These are phyloP conservation scores for Suhomyces xylopsoci DNA, from an alignment of 805 yeast species.

Conservation along the genomic window DNA sequence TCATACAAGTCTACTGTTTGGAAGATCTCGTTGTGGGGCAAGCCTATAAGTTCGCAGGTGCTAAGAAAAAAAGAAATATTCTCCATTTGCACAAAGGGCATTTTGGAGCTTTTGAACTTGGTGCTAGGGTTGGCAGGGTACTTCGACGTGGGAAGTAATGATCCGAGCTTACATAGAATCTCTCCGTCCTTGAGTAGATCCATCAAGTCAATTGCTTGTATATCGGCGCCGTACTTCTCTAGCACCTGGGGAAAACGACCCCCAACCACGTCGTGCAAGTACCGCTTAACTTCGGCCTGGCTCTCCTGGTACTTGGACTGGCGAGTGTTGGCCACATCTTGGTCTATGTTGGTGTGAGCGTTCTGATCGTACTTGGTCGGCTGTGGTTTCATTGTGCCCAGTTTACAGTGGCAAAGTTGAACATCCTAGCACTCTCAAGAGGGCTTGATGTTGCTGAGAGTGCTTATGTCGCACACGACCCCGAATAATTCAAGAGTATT, in stretches of 20 bases:
- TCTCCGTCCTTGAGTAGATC: conserved; percentile 61
- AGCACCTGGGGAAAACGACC: conserved; percentile 8
- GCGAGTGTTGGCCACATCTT: conserved; percentile 54
- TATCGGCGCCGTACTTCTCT: conserved; percentile 7
- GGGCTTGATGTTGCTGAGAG: neutral
- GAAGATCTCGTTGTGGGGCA: conserved; percentile 78
- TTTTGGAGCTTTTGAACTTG: conserved; percentile 56
- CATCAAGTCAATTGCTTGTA: conserved; percentile 40
- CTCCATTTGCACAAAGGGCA: conserved; percentile 83
- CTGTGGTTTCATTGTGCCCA: neutral
- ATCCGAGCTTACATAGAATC: conserved; percentile 34
- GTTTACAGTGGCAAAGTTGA: neutral
- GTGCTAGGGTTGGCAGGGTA: conserved; percentile 25
- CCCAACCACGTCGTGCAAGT: conserved; percentile 48
- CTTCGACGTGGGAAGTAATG: conserved; percentile 12
- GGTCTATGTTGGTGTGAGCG: conserved; percentile 53
- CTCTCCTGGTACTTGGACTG: conserved; percentile 46
- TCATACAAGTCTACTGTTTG: conserved; percentile 78
- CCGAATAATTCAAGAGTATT: no score
- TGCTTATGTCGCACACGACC: neutral
- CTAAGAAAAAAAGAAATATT: conserved; percentile 70
- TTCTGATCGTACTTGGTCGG: conserved; percentile 10
- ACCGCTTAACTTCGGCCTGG: conserved; percentile 44
- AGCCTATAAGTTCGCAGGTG: conserved; percentile 60
- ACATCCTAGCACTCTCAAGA: neutral